Evolutionary conservation across 495 filamentous ascomycete species (phyloP).

Genomic region (Penicillium bialowiezense): DNA sequence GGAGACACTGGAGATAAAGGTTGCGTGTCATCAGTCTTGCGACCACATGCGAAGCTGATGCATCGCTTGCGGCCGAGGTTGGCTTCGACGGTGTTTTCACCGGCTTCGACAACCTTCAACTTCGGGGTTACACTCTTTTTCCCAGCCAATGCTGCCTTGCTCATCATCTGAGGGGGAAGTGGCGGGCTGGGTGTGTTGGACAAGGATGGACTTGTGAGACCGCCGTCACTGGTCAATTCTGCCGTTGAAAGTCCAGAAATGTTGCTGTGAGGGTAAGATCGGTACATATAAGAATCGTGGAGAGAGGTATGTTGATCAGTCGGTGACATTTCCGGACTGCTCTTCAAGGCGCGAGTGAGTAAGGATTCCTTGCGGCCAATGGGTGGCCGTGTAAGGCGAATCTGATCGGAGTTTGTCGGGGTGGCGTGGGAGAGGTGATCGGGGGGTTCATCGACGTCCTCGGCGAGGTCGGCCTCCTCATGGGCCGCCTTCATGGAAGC

Average conservation of each 20-base stretch:
- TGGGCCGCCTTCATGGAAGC: conserved; percentile 33
- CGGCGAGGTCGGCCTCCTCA: conserved; percentile 43
- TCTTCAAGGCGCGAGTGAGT: conserved; percentile 74
- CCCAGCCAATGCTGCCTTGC: conserved; percentile 17
- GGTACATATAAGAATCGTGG: conserved; percentile 45
- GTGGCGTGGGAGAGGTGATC: conserved; percentile 32
- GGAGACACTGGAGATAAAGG: conserved; percentile 17
- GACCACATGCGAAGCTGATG: conserved; percentile 87
- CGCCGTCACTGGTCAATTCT: conserved; percentile 89
- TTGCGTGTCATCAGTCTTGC: conserved; percentile 30
- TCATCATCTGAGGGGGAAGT: conserved; percentile 43
- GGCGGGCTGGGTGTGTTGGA: conserved; percentile 88
- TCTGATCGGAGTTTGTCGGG: conserved; percentile 25
- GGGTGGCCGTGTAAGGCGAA: conserved; percentile 32
- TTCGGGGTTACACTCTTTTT: conserved; percentile 29
- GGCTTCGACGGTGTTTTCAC: conserved; percentile 50
- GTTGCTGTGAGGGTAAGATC: conserved; percentile 73
- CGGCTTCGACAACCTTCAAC: conserved; percentile 34
- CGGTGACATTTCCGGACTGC: conserved; percentile 53
- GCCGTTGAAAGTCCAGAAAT: conserved; percentile 75
- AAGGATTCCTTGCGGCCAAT: conserved; percentile 67
- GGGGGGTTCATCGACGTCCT: conserved; percentile 53
- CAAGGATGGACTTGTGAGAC: conserved; percentile 84
- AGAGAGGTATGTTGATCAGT: conserved; percentile 33
- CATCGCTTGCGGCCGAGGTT: conserved; percentile 73